Evolutionary conservation across 768 basidiomycete genomes (phyloP), one percentile per base, ranked within the genome.

Genomic region (Gymnopilus junonius): DNA sequence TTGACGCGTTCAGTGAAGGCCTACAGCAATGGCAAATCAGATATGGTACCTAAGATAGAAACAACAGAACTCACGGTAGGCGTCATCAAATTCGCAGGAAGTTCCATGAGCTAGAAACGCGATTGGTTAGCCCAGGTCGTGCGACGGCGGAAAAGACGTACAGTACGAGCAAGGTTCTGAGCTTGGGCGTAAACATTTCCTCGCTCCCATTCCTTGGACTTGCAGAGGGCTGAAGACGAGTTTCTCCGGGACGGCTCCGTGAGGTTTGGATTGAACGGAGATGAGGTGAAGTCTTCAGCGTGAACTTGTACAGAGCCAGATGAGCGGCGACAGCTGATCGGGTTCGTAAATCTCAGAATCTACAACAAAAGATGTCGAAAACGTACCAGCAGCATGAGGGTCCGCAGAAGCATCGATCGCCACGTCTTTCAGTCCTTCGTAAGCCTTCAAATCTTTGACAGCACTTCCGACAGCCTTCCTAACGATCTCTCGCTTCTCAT

Each of bases 71-170:
- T 45, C 68, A 89, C 89, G 14, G 92, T 93, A 8, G 93, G 94
- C 1, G 93, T 94, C 80, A 93, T 79, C 74, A 94, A 86, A 73
- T 95, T 95, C 1, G 86, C 93, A 55, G 94, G 94, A 5, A 92
- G 77, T 75, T 95, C 94, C 87, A 86, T 89, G 50, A 95, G 81
- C 90, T 93, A 72, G 54, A 40, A 4, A 50, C 12, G 31, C 42
- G 21, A 17, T 32, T 11, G 25, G 55, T 57, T 25, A 63, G 39
- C 42, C n/a, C n/a, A n/a, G 35, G 29, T 35, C 61, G 42, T 40
- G 35, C 55, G 64, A 54, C n/a, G 53, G 23, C 31, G 20, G 15
- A 27, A 35, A 46, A 48, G 48, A 58, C 65, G 12, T 73, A 90
- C 90, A 42, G 92, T 93, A 45, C 92, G 83, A 25, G 92, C 91